A percentile compares a stretch with the other conserved stretches of the same genome.
phyloP scores from a whole-genome alignment of 2,329 filamentous ascomycete species.

The Fusarium sp. region DNA sequence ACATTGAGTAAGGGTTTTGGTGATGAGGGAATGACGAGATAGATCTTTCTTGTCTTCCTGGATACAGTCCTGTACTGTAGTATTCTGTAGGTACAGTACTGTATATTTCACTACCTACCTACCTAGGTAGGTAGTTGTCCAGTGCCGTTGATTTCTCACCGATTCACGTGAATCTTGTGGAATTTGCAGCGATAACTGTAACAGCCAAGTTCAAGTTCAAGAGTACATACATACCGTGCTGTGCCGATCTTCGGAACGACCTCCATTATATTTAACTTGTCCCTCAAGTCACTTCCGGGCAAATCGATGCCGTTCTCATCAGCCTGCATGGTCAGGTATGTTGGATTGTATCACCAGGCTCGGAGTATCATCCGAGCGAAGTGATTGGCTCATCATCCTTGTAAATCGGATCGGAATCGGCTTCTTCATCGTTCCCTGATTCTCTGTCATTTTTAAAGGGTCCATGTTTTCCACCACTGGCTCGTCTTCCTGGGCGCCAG shows the following conservation, averaged over 20 bases:
- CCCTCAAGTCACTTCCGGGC: neutral
- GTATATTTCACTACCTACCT: neutral
- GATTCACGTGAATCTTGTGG: slow-evolving; percentile 1
- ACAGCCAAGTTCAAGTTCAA: neutral
- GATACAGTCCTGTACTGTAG: no score
- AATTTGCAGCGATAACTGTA: no score
- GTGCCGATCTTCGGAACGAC: neutral
- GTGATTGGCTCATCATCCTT: neutral
- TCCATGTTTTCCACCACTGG: neutral
- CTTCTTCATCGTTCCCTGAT: neutral
- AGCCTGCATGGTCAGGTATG: neutral
- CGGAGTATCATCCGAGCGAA: neutral
- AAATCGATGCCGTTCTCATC: neutral
- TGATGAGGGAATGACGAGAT: neutral
- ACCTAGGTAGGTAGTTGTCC: neutral
- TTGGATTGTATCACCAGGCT: neutral
- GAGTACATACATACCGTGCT: neutral
- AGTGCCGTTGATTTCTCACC: neutral
- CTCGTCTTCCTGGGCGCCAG: neutral
- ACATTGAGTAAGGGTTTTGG: neutral
- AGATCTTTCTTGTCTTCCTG: neutral
- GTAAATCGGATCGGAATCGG: slow-evolving; percentile 11
- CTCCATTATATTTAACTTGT: neutral
- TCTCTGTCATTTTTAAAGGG: neutral
- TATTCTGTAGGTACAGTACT: no score